Percentiles rank a stretch among this genome's conserved stretches.
Evolutionary conservation across 2,329 filamentous ascomycete species (phyloP).

Genomic region (Fusarium sp.): DNA sequence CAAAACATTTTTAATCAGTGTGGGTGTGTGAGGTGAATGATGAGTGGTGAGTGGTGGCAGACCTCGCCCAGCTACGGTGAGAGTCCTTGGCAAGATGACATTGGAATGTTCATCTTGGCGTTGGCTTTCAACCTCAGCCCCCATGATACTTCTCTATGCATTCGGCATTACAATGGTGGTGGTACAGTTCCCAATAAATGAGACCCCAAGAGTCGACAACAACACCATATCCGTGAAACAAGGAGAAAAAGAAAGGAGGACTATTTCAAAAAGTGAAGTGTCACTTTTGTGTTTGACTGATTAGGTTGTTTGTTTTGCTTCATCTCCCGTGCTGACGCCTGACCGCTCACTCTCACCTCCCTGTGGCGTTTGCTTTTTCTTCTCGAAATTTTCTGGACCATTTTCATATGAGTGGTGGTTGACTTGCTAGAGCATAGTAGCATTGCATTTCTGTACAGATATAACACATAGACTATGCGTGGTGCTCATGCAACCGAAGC

Average conservation of each 20-base stretch:
- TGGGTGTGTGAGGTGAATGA: conserved; percentile 16
- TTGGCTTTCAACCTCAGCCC: not conserved
- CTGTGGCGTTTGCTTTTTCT: conserved; percentile 40
- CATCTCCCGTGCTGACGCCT: conserved; percentile 22
- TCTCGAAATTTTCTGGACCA: conserved; percentile 37
- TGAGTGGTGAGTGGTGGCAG: conserved; percentile 12
- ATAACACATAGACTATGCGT: not conserved
- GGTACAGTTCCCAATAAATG: conserved; percentile 14
- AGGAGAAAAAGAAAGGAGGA: conserved; percentile 8
- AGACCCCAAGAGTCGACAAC: conserved; percentile 9
- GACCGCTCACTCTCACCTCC: no score
- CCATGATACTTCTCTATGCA: not conserved
- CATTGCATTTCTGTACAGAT: conserved; percentile 10
- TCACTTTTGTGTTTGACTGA: conserved; percentile 15
- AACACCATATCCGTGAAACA: conserved; percentile 14
- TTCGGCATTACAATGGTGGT: not conserved
- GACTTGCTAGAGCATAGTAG: conserved; percentile 1
- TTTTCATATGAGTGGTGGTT: conserved; percentile 7
- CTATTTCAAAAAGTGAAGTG: conserved; percentile 5
- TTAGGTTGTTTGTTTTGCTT: conserved; percentile 26
- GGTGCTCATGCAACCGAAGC: conserved; percentile 9
- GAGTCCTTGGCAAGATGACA: conserved; percentile 4
- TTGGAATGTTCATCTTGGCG: not conserved
- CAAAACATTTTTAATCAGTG: conserved; percentile 26
- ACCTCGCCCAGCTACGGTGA: conserved; percentile 15